Evolutionary conservation across 441 rosid genomes (phyloP), one percentile per base, ranked within the genome.

Genomic region (Erodium texanum): DNA sequence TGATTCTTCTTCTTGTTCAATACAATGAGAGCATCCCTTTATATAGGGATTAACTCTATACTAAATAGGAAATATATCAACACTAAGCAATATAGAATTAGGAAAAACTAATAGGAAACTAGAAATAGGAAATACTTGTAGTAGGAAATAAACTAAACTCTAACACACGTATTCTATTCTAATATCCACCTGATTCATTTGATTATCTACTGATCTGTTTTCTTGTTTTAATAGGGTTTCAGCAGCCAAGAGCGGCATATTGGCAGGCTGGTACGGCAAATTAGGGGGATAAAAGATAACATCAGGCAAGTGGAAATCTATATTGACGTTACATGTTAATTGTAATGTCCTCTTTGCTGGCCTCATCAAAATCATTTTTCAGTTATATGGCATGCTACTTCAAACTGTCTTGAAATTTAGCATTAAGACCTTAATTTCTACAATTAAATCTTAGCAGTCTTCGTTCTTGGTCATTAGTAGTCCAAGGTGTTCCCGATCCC

Each of bases 241-340:
- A 73, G 86, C 82, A 79, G 80, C 74, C 77, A 77, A 64, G 90
- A 87, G 74, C 84, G 83, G 70, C 84, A 76, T 66, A 80, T 93
- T 64, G 74, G 80, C 65, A 89, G 95, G 75, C 67, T 77, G 73
- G 74, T 86, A 71, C 83, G 76, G 75, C 91, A 86, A 81, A 89
- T 90, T 75, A 76, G 85, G 76, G 90, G 87, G 52, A 79, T 78
- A 71, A 76, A 73, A 75, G 90, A 88, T 29, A 91, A 82, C 70
- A 89, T 91, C 64, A 84, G 87, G 99, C 89, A 80, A 70, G 27
- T 67, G 34, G 67, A 74, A 67, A 8, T 24, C 66, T 71, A 66
- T 10, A 45, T 72, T 56, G 63, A 22, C n/a, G 10, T 22, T 59
- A 19, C 5, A 56, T 56, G n/a, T 19, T 8, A 19, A 5, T 36